Evolutionary conservation across 2,329 filamentous ascomycete genomes (phyloP).

Genomic region (Ascochyta lentis): DNA sequence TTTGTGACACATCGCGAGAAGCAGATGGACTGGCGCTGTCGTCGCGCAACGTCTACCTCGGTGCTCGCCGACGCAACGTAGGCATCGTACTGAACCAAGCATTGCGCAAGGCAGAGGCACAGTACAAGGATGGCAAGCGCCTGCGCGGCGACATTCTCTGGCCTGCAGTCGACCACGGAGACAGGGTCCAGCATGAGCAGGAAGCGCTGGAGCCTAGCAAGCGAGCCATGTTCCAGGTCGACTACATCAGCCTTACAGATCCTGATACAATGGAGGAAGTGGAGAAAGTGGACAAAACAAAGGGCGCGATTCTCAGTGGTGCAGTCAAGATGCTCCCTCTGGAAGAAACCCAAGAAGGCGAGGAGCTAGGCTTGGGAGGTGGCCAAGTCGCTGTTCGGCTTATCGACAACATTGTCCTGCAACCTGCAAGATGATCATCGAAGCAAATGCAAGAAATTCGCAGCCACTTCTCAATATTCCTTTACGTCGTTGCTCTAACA

Average conservation of each 20-base stretch:
- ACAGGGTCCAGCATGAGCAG: slow-evolving; percentile 66
- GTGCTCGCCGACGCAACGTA: slow-evolving; percentile 71
- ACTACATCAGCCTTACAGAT: slow-evolving; percentile 92
- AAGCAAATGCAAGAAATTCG: not conserved
- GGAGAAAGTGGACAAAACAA: slow-evolving; percentile 69
- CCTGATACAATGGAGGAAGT: slow-evolving; percentile 83
- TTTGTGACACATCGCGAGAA: slow-evolving; percentile 79
- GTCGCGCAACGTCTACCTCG: slow-evolving; percentile 92
- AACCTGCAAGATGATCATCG: slow-evolving; percentile 29
- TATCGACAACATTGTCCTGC: slow-evolving; percentile 89
- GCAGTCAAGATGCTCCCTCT: slow-evolving; percentile 89
- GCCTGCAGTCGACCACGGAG: slow-evolving; percentile 69
- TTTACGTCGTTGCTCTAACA: not conserved
- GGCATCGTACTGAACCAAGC: slow-evolving; percentile 76
- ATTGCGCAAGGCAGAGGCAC: slow-evolving; percentile 72
- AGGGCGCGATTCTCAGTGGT: slow-evolving; percentile 85
- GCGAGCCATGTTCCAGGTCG: slow-evolving; percentile 78
- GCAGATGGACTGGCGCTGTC: slow-evolving; percentile 86
- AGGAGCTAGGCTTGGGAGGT: slow-evolving; percentile 74
- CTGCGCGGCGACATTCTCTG: slow-evolving; percentile 73
- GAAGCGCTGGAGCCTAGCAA: slow-evolving; percentile 63
- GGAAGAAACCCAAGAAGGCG: slow-evolving; percentile 71
- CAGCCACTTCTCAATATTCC: not conserved
- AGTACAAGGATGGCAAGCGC: slow-evolving; percentile 63
- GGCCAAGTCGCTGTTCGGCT: slow-evolving; percentile 79